Evolutionary conservation across 2,329 filamentous ascomycete species (phyloP).

Genomic region (Malbranchea cinnamomea): DNA sequence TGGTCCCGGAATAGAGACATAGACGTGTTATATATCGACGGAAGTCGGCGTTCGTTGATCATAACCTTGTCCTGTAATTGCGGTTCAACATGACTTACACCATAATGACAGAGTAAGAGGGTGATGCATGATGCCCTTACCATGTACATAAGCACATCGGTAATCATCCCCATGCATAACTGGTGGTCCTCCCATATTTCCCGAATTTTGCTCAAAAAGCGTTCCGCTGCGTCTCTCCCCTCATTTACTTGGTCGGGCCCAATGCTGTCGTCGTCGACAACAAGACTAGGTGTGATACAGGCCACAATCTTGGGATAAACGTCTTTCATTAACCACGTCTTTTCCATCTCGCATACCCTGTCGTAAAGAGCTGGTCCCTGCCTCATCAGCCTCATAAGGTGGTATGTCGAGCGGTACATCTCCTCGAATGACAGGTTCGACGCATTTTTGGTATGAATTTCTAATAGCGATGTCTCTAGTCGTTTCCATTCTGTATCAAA

Average conservation of each 20-base stretch:
- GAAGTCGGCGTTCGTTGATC: slow-evolving; percentile 53
- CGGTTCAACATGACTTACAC: not conserved
- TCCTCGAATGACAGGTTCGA: slow-evolving; percentile 87
- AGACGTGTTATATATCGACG: slow-evolving; percentile 68
- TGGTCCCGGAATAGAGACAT: slow-evolving; percentile 82
- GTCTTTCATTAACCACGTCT: slow-evolving; percentile 59
- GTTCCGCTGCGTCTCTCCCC: slow-evolving; percentile 64
- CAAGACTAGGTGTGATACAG: slow-evolving; percentile 55
- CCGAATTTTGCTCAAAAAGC: slow-evolving; percentile 61
- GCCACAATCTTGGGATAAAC: slow-evolving; percentile 57
- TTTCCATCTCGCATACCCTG: slow-evolving; percentile 65
- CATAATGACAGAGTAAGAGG: not conserved
- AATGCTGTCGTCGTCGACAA: slow-evolving; percentile 35
- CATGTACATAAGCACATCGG: slow-evolving; percentile 95
- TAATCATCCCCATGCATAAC: slow-evolving; percentile 88
- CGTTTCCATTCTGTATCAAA: slow-evolving; percentile 77
- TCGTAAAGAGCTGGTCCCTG: slow-evolving; percentile 71
- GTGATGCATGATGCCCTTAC: slow-evolving; percentile 23
- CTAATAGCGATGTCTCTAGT: slow-evolving; percentile 59
- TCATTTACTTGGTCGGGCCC: slow-evolving; percentile 55
- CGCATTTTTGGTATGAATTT: slow-evolving; percentile 87
- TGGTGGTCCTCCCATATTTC: slow-evolving; percentile 80
- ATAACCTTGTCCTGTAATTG: slow-evolving; percentile 57
- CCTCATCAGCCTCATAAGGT: slow-evolving; percentile 81
- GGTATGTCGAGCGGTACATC: slow-evolving; percentile 85